Evolutionary conservation across 2,329 filamentous ascomycete species (phyloP), one percentile per base, ranked within the genome.

Genomic region (Ilyonectria destructans): DNA sequence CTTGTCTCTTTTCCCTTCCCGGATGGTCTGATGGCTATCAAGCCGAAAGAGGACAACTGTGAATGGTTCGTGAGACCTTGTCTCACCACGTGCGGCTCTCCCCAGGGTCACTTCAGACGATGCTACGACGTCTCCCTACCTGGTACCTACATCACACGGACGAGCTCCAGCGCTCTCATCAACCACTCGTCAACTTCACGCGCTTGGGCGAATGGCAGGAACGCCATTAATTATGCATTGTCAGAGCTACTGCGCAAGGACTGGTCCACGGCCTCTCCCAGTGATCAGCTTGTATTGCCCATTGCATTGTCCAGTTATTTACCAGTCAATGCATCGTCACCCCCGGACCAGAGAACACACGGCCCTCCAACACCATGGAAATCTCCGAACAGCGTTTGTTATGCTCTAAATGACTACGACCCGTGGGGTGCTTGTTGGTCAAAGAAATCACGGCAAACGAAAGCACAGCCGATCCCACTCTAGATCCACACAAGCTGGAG

Each of bases 1-100:
- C 37, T 33, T 35, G 46, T 52, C 8, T 17, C 19, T 15, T 31
- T 33, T 33, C 48, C 8, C 26, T 4, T 15, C 8, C 10, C 23
- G 8, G 46, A 33, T 52, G 17, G n/a, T 8, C 8, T 31, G 15
- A n/a, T 51, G 15, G 48, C 6, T 31, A 9, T 31, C 33, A 48
- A 10, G 35, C 17, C 26, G 31, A 15, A 29, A 9, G 7, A 51
- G 12, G 26, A 29, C 23, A 13, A 29, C 33, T 35, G 21, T 45
- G n/a, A 29, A 21, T 40, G 29, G 62, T 65, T 65, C 62, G 56
- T 43, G 49, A 55, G 62, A 55, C 45, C 45, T 57, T 62, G 63
- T 57, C 45, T 51, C 49, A 62, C 63, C 58, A 59, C 59, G 48
- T 67, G 65, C 55, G 49, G 60, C 48, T 57, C 63, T 48, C 46